Evolutionary conservation across 805 yeast species (phyloP), one percentile per base, ranked within the genome.

Genomic region (Yamadazyma sp.): DNA sequence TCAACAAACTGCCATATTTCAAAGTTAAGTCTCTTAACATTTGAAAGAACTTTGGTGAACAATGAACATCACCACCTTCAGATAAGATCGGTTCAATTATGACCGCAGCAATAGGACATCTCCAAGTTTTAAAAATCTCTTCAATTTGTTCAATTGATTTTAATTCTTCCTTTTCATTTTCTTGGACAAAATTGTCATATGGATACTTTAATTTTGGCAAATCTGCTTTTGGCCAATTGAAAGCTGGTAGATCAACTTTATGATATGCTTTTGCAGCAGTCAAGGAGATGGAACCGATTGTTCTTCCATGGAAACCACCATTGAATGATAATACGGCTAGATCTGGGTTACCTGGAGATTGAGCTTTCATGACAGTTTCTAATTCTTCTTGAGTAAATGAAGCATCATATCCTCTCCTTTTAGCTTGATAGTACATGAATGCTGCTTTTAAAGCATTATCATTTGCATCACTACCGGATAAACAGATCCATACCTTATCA

Each of bases 171-270:
- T 69, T 59, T 30, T 68, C 63, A 74, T 89, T 89, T 46, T 64
- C 77, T 33, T 69, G 78, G 24, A 54, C 76, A 57, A 77, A 55
- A 33, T 75, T 70, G 36, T 77, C 88, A 52, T 72, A 40, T 23
- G 97, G 97, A 61, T 86, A 88, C 60, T 80, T 69, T 64, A 86
- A 79, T 32, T 73, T 49, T 45, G 97, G 97, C 69, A 80, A 88
- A 42, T 86, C 86, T 37, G 96, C 96, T 60, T 84, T 87, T 55
- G 97, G 97, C 96, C 96, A 88, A 55, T 85, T 76, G 70, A 89
- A 88, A 5, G 95, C 80, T 39, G 96, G 97, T 65, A 89, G 69
- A 62, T 82, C 88, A 61, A 88, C 68, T 69, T 89, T 88, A 73
- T 89, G 96, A 49, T 89, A 76, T 45, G 96, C 95, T 71, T 86